These are phyloP conservation scores for Blastobotrys aristatus DNA, from an alignment of 1,139 yeast species.

Conservation along the genomic window DNA sequence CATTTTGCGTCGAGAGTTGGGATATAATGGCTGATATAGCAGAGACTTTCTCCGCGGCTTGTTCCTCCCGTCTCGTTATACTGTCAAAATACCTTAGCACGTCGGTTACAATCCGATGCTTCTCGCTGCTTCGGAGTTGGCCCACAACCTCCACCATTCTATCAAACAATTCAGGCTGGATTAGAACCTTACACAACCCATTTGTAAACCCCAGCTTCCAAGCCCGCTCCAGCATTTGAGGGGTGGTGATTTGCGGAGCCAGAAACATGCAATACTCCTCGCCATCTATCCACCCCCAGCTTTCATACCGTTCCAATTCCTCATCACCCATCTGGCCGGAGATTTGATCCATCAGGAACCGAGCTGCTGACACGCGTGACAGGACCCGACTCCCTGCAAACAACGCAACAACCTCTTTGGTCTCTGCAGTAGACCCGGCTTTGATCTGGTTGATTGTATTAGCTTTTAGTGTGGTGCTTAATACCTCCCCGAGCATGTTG, in stretches of 20 bases:
- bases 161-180: conserved; percentile 1
- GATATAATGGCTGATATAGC: conserved; percentile 13
- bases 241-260: conserved; percentile 13
- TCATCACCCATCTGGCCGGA: conserved; percentile 6
- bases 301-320: conserved; percentile 7
- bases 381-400: conserved; percentile 21
- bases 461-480: background rate
- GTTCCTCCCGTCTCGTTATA: too few species aligned
- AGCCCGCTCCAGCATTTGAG: conserved; percentile 14
- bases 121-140: conserved; percentile 14
- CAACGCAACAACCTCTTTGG: conserved; percentile 13
- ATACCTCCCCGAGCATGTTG: conserved; percentile 11
- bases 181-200: conserved; percentile 1
- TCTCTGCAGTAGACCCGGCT: background rate
- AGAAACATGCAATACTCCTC: conserved; percentile 14
- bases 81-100: conserved; percentile 15
- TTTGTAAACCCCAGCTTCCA: conserved; percentile 19
- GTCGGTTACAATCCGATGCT: conserved; percentile 12
- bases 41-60: conserved; percentile 5
- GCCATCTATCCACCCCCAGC: conserved; percentile 20
- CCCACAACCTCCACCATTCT: conserved; percentile 4
- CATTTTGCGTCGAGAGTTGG: background rate
- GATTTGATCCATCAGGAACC: conserved; percentile 13
- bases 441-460: conserved; percentile 47
- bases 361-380: conserved; percentile 17